Base-by-base conservation (phyloP, 2,329 filamentous ascomycete species). In the Leptographium radiaticola region DNA sequence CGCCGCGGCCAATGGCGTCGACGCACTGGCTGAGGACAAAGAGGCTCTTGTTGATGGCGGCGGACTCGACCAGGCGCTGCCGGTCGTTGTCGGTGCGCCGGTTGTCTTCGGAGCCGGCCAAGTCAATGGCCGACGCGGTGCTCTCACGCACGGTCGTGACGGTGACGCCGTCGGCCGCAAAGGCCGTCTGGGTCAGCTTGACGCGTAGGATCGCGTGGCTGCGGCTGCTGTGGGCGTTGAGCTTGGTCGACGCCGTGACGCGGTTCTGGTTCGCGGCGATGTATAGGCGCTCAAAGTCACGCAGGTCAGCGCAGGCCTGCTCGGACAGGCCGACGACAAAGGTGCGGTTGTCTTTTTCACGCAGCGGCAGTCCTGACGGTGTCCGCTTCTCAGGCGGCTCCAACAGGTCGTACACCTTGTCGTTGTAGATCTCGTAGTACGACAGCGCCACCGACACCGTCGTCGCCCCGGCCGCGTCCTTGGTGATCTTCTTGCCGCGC, bases 391-490 rank as follows among this genome's bases (percentile, higher is more conserved):
- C 90, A 0, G 84, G 86, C 0, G 89, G 75, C 66, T 95, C 87
- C 60, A 96, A 88, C 36, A 96, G 73, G 66, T 96, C 90, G 63
- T 84, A 95, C 20, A 95, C 89, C 66, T 91, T 91, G 72, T 96
- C 90, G 67, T 94, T 95, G 70, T 96, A 96, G 60, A 96, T 95
- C 67, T 96, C 90, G 70, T 95, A 95, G 70, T 96, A 96, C 33
- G 87, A 90, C 63, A 96, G 76, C 13, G 81, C 75, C 16, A 95
- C 87, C 10, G 80, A 73, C 25, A 94, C 87, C 2, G 72, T 75
- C 0, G 84, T 90, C 51, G 81, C 73, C 12, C 83, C 87, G 6
- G 76, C 74, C 2, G 83, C 79, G 63, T 95, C 89, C 68, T 91
- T 93, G 59, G 81, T 78, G 18, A 93, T 83, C 73, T 94, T 95